These are phyloP conservation scores for Mycena indigotica DNA, from an alignment of 768 basidiomycete species.

Conservation along the genomic window DNA sequence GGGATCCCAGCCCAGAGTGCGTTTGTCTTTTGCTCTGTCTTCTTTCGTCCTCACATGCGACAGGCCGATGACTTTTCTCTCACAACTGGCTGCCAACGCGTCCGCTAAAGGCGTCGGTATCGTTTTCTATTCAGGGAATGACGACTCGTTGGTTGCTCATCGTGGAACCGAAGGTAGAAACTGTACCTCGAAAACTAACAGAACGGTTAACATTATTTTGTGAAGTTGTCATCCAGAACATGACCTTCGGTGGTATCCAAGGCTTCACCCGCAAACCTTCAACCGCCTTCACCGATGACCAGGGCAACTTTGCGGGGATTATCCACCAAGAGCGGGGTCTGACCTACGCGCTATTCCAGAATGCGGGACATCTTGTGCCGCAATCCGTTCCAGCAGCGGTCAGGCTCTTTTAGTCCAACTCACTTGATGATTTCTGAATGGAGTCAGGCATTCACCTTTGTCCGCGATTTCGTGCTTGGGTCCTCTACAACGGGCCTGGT, in stretches of 20 bases:
- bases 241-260: slow-evolving; percentile 55
- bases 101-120: slow-evolving; percentile 38
- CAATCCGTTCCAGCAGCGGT: slow-evolving; percentile 15
- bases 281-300: slow-evolving; percentile 50
- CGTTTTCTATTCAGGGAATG: slow-evolving; percentile 51
- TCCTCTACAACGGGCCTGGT: slow-evolving; percentile 51
- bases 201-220: slow-evolving; percentile 11
- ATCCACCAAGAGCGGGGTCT: slow-evolving; percentile 57
- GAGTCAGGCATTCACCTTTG: slow-evolving; percentile 43
- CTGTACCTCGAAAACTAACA: neutral
- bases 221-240: slow-evolving; percentile 52
- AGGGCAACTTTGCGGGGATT: slow-evolving; percentile 46
- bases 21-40: neutral
- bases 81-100: slow-evolving; percentile 49
- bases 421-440: neutral
- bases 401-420: neutral
- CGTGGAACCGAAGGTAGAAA: slow-evolving; percentile 47
- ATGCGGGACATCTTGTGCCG: slow-evolving; percentile 24
- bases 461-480: slow-evolving; percentile 53
- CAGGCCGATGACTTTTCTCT: slow-evolving; percentile 50
- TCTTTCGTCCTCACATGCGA: neutral
- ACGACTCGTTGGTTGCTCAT: slow-evolving; percentile 51
- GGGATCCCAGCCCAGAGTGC: slow-evolving; percentile 14
- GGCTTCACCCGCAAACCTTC: slow-evolving; percentile 51
- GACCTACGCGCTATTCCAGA: slow-evolving; percentile 27